These are phyloP conservation scores for Hyphopichia homilentoma DNA, from an alignment of 805 yeast genomes.

Conservation along the genomic window DNA sequence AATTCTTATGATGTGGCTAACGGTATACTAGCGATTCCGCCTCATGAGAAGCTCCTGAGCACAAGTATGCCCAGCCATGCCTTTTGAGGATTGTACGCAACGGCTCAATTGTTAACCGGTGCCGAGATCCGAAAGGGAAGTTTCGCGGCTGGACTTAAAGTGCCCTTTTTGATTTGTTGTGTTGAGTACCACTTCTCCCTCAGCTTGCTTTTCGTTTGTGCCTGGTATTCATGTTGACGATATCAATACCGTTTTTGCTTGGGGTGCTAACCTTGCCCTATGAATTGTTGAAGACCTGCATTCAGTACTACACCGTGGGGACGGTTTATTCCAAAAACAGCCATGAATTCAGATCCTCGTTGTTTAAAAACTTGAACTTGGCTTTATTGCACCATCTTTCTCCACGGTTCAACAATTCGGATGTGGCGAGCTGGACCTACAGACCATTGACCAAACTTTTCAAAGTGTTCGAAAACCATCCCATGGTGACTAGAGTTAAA, in stretches of 20 bases:
- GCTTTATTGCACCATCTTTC: constrained; percentile 24
- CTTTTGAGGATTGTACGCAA: no score
- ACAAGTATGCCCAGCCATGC: no score
- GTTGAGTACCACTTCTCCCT: no score
- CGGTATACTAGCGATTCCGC: no score
- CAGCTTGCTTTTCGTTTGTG: no score
- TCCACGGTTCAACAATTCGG: constrained; percentile 15
- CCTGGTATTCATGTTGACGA: no score
- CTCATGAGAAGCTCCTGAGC: no score
- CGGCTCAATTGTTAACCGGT: no score
- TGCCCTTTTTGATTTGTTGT: no score
- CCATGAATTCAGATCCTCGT: constrained; percentile 23
- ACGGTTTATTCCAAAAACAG: constrained; percentile 25
- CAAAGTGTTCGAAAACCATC: constrained; percentile 9
- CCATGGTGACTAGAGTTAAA: constrained; percentile 2
- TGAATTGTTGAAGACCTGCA: constrained; percentile 13
- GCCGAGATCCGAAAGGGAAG: no score
- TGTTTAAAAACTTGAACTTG: constrained; percentile 26
- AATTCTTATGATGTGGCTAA: no score
- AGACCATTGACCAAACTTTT: constrained; percentile 18
- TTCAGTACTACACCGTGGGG: constrained; percentile 30
- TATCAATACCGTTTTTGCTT: neutral
- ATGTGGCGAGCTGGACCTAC: constrained; percentile 18
- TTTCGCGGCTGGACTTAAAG: no score
- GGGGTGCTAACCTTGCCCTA: constrained; percentile 20